These are phyloP conservation scores for Solanum virginianum DNA, from an alignment of 257 asterid genomes.

Conservation along the genomic window DNA sequence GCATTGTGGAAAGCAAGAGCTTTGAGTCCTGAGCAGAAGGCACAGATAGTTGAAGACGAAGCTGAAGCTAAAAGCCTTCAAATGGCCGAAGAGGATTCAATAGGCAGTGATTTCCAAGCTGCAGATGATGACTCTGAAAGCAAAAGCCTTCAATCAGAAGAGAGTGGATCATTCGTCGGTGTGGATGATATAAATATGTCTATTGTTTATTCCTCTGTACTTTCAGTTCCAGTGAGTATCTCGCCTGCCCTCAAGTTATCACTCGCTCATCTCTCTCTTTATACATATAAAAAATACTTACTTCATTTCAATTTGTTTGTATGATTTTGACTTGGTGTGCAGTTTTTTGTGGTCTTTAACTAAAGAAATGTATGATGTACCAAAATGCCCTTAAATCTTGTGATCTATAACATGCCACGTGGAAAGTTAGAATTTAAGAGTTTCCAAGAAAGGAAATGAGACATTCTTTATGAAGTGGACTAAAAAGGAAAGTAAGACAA, in stretches of 20 bases:
- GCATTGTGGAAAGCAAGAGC: slow-evolving; percentile 94
- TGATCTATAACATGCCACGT: too few species aligned
- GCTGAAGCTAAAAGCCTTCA: slow-evolving; percentile 48
- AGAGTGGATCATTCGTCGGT: slow-evolving; percentile 55
- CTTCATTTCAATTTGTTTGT: neutral
- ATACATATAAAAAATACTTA: neutral
- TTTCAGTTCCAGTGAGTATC: slow-evolving; percentile 75
- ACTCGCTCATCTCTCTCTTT: neutral
- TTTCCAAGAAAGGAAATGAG: neutral
- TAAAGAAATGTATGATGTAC: neutral
- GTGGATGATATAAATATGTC: slow-evolving; percentile 72
- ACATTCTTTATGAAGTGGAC: neutral
- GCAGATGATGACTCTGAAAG: slow-evolving; percentile 63
- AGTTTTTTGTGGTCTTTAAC: neutral
- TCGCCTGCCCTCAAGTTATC: neutral
- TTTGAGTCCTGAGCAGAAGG: slow-evolving; percentile 93
- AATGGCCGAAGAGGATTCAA: slow-evolving; percentile 54
- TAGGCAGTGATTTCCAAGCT: slow-evolving; percentile 31
- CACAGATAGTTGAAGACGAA: slow-evolving; percentile 71
- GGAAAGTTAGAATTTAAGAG: neutral
- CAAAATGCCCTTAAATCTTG: neutral
- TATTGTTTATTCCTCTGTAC: slow-evolving; percentile 53
- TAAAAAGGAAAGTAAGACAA: neutral
- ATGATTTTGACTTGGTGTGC: too few species aligned
- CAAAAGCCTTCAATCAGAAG: slow-evolving; percentile 53